phyloP scores from a whole-genome alignment of 2,329 filamentous ascomycete species.

The Paraphoma chrysanthemicola region DNA sequence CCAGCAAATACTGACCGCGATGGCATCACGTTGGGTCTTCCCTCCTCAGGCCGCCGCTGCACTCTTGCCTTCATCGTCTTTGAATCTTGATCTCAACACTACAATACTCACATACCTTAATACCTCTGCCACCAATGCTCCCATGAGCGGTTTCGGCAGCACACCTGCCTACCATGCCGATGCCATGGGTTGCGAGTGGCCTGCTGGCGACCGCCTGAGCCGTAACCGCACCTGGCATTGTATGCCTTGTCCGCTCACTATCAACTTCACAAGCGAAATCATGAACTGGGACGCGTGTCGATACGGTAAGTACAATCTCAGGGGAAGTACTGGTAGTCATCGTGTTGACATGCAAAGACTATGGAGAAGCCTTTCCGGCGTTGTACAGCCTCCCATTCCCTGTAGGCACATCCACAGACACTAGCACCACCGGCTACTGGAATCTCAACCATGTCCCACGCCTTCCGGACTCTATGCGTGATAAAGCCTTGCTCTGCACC shows the following conservation, averaged over 20 bases:
- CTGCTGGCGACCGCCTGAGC: neutral
- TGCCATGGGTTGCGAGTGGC: neutral
- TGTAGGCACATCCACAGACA: neutral
- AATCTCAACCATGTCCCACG: neutral
- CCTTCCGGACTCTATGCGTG: neutral
- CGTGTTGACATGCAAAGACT: too few species aligned
- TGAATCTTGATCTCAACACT: neutral
- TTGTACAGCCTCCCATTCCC: neutral
- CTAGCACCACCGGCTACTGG: neutral
- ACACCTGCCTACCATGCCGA: neutral
- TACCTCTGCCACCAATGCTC: neutral
- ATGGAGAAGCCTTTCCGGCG: neutral
- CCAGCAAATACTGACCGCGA: neutral
- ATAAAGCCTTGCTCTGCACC: neutral
- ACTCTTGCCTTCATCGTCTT: neutral
- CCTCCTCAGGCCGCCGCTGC: neutral
- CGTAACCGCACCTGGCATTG: neutral
- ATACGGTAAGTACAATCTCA: neutral
- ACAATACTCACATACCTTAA: constrained; percentile 1
- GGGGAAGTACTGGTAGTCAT: too few species aligned
- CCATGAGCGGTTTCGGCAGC: neutral
- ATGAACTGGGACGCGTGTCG: constrained; percentile 3
- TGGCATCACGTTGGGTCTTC: neutral
- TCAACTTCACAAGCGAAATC: neutral
- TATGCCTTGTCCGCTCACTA: neutral